Percentiles rank a stretch among this genome's conserved stretches.
phyloP scores from a whole-genome alignment of 2,329 filamentous ascomycete genomes.

The Chrysoporthe puriensis region DNA sequence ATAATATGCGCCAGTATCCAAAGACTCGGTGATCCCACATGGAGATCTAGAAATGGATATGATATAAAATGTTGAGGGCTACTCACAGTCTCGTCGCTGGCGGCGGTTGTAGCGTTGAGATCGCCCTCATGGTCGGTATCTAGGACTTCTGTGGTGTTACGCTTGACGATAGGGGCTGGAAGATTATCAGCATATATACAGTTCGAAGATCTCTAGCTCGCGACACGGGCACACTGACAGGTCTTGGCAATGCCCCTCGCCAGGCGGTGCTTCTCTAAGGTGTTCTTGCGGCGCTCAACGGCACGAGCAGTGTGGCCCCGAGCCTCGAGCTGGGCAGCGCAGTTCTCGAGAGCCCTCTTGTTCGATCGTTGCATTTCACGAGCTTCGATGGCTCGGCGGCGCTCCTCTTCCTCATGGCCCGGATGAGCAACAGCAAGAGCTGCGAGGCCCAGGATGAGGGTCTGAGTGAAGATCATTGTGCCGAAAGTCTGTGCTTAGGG shows the following conservation, averaged over 20 bases:
- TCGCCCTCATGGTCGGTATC: slow-evolving; percentile 16
- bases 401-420: slow-evolving; percentile 17
- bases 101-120: slow-evolving; percentile 6
- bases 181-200: not conserved
- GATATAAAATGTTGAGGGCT: not conserved
- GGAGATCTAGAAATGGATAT: not conserved
- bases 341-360: slow-evolving; percentile 21
- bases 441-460: slow-evolving; percentile 16
- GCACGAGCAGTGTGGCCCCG: slow-evolving; percentile 19
- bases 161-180: slow-evolving; percentile 17
- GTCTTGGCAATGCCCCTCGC: slow-evolving; percentile 14
- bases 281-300: slow-evolving; percentile 19
- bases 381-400: not conserved
- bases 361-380: not conserved
- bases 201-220: not conserved
- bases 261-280: slow-evolving; percentile 14
- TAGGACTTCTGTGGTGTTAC: slow-evolving; percentile 15
- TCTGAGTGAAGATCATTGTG: slow-evolving; percentile 20
- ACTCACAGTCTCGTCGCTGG: slow-evolving; percentile 14
- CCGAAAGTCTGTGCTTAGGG: not conserved
- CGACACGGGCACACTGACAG: not conserved
- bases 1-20: not conserved
- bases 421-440: slow-evolving; percentile 19
- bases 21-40: not conserved
- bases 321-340: slow-evolving; percentile 24